Evolutionary conservation across 1,139 yeast species (phyloP), one percentile per base, ranked within the genome.

Genomic region (Kodamaea ohmeri): DNA sequence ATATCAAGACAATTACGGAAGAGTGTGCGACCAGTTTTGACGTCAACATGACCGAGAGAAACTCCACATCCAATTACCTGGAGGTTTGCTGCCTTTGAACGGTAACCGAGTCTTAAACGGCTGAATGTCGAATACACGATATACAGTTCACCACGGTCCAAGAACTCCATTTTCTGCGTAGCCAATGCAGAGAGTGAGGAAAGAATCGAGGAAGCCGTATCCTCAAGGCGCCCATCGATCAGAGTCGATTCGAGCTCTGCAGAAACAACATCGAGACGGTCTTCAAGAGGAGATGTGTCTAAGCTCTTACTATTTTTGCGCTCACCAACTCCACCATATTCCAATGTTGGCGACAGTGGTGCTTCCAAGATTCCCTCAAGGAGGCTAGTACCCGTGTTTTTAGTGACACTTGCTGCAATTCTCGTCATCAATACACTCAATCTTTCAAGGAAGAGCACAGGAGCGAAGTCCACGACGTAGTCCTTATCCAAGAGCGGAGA

Each of bases 41-140:
- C 41, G 30, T 63, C 67, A 38, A 69, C 56, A 38, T 62, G 63
- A 41, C 67, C 74, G 25, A 68, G 61, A 43, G 66, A 63, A 51
- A 64, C 58, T 4, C 76, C 74, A 45, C 72, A 67, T 16, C 71
- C 68, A 38, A 71, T 60, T 7, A 69, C 65, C 48, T 69, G 73
- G 24, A 71, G 53, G 40, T 60, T 63, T 45, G 55, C 53, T 28
- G 68, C 55, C 46, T 70, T 71, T 2, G 75, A 67, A 37, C 62
- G 55, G 45, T 68, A 69, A 2, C 75, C 76, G 27, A 63, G 53
- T 46, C 61, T 63, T 43, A 71, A 60, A 35, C 76, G 52, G 36
- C 55, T 52, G 41, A 56, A 59, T 14, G 71, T 62, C 1, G 74
- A 68, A 47, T 70, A 71, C 13, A 70, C 73, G 39, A 70, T 61